Conservation (phyloP, 2,329 filamentous ascomycete genomes). For the Alternaria ventricosa region DNA sequence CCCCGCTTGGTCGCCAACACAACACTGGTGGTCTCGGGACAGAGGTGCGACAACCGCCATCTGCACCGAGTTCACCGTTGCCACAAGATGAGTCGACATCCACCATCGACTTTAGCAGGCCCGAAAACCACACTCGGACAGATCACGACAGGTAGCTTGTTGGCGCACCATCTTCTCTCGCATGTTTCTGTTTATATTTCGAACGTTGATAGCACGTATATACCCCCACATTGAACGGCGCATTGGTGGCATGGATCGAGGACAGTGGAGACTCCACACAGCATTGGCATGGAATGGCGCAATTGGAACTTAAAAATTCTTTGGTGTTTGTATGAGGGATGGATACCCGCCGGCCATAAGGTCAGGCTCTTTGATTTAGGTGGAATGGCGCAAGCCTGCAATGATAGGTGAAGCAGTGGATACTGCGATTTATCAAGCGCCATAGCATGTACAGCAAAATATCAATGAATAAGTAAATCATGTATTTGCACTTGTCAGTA, state of each 20-base stretch:
- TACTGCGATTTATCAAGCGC: background rate
- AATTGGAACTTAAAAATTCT: slow-evolving; percentile 20
- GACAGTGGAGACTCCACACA: slow-evolving; percentile 20
- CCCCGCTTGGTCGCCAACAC: slow-evolving; percentile 12
- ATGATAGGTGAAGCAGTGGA: background rate
- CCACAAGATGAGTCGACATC: slow-evolving; percentile 8
- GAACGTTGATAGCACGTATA: slow-evolving; percentile 30
- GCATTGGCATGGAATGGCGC: slow-evolving; percentile 38
- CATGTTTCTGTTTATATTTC: slow-evolving; percentile 31
- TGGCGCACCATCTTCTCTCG: slow-evolving; percentile 4
- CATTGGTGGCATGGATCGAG: slow-evolving; percentile 19
- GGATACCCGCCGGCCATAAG: slow-evolving; percentile 40
- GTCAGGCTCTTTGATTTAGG: slow-evolving; percentile 26
- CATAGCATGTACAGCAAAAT: background rate
- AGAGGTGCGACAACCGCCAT: slow-evolving; percentile 14
- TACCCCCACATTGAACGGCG: slow-evolving; percentile 30
- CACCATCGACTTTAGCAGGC: slow-evolving; percentile 8
- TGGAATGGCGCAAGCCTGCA: slow-evolving; percentile 6
- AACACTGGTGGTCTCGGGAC: slow-evolving; percentile 20
- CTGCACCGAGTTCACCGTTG: background rate
- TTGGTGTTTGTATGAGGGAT: slow-evolving; percentile 18
- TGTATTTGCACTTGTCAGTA: background rate
- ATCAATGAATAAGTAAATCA: background rate
- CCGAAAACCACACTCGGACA: slow-evolving; percentile 22
- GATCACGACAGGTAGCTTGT: slow-evolving; percentile 41